A percentile compares a stretch with the other conserved stretches of the same genome.
These are phyloP conservation scores for Scutellaria galericulata DNA, from an alignment of 257 asterid species.

Conservation along the genomic window DNA sequence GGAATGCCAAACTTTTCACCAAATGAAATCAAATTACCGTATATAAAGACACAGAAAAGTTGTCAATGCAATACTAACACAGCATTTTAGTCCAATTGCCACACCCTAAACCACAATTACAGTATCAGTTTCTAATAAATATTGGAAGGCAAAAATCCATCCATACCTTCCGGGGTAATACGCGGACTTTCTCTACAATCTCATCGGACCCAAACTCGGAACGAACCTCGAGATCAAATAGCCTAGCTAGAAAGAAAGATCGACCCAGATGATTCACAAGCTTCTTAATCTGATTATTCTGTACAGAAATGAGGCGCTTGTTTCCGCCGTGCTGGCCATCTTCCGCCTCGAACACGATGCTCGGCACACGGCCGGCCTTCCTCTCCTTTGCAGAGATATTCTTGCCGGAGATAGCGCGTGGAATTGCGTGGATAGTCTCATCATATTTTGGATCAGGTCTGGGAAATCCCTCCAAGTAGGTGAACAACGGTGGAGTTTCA, in stretches of 20 bases:
- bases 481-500: constrained; percentile 34
- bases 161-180: constrained; percentile 80
- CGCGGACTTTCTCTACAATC: constrained; percentile 78
- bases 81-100: neutral
- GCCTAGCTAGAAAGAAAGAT: constrained; percentile 71
- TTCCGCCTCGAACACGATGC: constrained; percentile 91
- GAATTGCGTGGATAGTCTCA: constrained; percentile 77
- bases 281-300: constrained; percentile 86
- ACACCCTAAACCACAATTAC: neutral
- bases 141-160: neutral
- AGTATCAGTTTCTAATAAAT: neutral
- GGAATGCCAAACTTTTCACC: constrained; percentile 5
- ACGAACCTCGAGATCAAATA: constrained; percentile 80
- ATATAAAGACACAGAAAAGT: neutral
- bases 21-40: neutral
- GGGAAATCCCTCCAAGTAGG: constrained; percentile 73
- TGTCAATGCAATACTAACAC: neutral
- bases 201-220: constrained; percentile 63
- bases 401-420: constrained; percentile 72
- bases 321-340: constrained; percentile 97
- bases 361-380: constrained; percentile 77
- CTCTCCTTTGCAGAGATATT: constrained; percentile 72
- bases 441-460: constrained; percentile 78
- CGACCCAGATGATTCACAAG: constrained; percentile 78
- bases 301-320: constrained; percentile 86